phyloP scores from a whole-genome alignment of 2,329 filamentous ascomycete genomes.

The Epichloe sp. region DNA sequence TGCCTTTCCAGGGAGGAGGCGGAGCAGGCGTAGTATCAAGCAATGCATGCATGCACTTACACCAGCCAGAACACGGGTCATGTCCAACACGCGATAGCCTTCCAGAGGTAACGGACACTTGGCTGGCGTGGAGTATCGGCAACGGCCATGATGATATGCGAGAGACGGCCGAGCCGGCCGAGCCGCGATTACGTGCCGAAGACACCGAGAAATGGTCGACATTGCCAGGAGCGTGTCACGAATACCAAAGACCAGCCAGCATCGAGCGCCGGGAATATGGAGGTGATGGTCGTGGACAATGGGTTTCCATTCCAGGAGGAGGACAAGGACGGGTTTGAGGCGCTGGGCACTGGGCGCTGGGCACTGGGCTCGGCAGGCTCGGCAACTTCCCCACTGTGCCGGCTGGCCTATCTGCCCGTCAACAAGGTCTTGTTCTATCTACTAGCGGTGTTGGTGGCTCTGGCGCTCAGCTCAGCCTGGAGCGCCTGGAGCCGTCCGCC shows the following conservation, averaged over 20 bases:
- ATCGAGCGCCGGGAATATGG: not conserved
- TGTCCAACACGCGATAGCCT: slow-evolving; percentile 82
- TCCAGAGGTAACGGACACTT: slow-evolving; percentile 49
- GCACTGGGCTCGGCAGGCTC: too few relatives aligned
- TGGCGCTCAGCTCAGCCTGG: too few relatives aligned
- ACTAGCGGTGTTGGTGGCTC: too few relatives aligned
- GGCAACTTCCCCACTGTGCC: too few relatives aligned
- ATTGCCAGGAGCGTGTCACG: slow-evolving; percentile 1
- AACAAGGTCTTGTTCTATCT: too few relatives aligned
- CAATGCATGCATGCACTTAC: slow-evolving; percentile 39
- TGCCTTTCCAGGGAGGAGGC: not conserved
- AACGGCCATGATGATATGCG: slow-evolving; percentile 7
- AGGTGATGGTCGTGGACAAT: not conserved
- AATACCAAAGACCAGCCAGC: not conserved
- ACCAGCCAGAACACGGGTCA: slow-evolving; percentile 91
- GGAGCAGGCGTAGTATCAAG: slow-evolving; percentile 6
- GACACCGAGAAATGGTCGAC: slow-evolving; percentile 4
- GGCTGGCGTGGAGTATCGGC: slow-evolving; percentile 15
- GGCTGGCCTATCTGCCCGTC: too few relatives aligned
- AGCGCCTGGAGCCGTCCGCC: too few relatives aligned
- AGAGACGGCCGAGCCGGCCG: not conserved
- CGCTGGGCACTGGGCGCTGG: too few relatives aligned
- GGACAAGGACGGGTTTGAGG: too few relatives aligned
- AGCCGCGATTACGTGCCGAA: slow-evolving; percentile 1
- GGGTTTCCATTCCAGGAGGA: too few relatives aligned